Conservation (phyloP, 1,284 basidiomycete genomes). For the Boletus smithii region DNA sequence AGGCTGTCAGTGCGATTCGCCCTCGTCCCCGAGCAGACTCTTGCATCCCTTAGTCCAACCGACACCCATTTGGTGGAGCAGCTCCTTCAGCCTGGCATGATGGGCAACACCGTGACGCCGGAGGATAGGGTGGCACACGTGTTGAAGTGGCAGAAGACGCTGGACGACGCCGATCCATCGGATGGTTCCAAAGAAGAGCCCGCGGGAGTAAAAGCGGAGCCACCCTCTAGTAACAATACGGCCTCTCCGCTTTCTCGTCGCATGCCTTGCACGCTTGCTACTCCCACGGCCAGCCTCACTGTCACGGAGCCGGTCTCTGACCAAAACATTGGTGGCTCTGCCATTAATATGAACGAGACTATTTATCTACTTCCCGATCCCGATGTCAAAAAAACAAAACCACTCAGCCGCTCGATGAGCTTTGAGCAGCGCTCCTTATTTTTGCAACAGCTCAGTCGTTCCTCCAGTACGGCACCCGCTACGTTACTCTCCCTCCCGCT, state of each 20-base stretch:
- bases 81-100: conserved; percentile 32
- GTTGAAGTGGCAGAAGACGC: conserved; percentile 27
- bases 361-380: conserved; percentile 23
- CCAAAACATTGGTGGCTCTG: conserved; percentile 19
- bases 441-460: conserved; percentile 41
- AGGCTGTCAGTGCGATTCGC: conserved; percentile 33
- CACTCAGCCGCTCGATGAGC: conserved; percentile 49
- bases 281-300: conserved; percentile 44
- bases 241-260: conserved; percentile 23
- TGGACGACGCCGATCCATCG: conserved; percentile 9
- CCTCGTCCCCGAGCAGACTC: conserved; percentile 32
- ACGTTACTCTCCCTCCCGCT: conserved; percentile 46
- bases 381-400: conserved; percentile 12
- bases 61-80: conserved; percentile 33
- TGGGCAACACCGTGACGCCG: conserved; percentile 20
- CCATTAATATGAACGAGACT: conserved; percentile 27
- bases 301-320: conserved; percentile 25
- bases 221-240: not conserved
- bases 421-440: conserved; percentile 48
- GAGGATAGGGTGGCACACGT: conserved; percentile 25
- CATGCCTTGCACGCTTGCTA: conserved; percentile 54
- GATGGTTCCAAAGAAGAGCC: conserved; percentile 1
- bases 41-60: conserved; percentile 30
- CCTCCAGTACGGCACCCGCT: conserved; percentile 40
- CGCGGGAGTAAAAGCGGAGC: conserved; percentile 4